Evolutionary conservation across 2,329 filamentous ascomycete species (phyloP).

Genomic region (Remersonia thermophila): DNA sequence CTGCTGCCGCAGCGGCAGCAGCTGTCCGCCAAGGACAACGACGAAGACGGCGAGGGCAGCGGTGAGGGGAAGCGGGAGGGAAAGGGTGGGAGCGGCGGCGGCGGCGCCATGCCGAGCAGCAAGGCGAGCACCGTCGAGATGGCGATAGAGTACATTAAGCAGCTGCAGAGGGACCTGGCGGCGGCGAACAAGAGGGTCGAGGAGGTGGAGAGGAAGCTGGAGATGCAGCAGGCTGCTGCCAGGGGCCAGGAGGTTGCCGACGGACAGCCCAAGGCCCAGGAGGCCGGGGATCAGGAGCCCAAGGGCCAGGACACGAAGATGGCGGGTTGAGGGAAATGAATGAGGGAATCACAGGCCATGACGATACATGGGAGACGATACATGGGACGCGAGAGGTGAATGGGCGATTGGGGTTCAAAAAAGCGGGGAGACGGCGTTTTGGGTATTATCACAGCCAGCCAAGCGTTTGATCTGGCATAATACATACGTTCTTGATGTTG

Average conservation of each 20-base stretch:
- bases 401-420: too few species aligned
- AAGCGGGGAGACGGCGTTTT: too few species aligned
- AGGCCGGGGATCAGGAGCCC: too few species aligned
- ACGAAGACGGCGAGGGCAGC: slow-evolving; percentile 29
- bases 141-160: slow-evolving; percentile 90
- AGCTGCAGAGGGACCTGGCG: slow-evolving; percentile 60
- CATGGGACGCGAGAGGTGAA: too few species aligned
- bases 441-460: too few species aligned
- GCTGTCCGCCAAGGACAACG: slow-evolving; percentile 28
- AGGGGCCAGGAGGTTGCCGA: not conserved
- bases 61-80: slow-evolving; percentile 31
- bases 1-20: slow-evolving; percentile 51
- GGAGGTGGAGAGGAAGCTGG: slow-evolving; percentile 51
- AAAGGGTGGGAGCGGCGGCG: slow-evolving; percentile 28
- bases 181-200: slow-evolving; percentile 52
- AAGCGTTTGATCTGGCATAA: too few species aligned
- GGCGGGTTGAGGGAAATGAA: not conserved
- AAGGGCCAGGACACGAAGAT: too few species aligned
- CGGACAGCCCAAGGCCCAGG: not conserved
- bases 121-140: slow-evolving; percentile 97
- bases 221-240: slow-evolving; percentile 29
- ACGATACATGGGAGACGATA: too few species aligned
- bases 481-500: too few species aligned
- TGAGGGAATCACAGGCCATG: too few species aligned
- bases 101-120: slow-evolving; percentile 53